Base-by-base conservation (phyloP, 2,329 filamentous ascomycete genomes). In the Dothistroma septosporum region DNA sequence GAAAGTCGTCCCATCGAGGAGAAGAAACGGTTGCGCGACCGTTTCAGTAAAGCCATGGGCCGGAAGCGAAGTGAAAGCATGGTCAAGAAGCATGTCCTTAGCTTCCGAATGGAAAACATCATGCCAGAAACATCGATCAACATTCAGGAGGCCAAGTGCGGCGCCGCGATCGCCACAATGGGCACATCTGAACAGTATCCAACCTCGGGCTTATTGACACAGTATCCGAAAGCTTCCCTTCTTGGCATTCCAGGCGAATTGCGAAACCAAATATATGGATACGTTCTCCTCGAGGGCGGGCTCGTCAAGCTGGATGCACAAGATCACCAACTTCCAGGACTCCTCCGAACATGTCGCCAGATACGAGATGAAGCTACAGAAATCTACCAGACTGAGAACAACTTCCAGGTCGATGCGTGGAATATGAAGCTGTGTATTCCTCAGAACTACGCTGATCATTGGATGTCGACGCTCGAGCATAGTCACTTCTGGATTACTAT, bases 341-440 rank as follows among this genome's bases (percentile, higher is more conserved):
- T 55, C 10, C 37, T 55, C n/a, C 21, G 19, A 16, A 55, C 53
- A 19, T 46, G 22, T 14, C 53, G 53, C 9, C 53, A 55, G 19
- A 55, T 55, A 24, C 37, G 14, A 21, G 12, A 21, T n/a, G 53
- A 55, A 32, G 53, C 53, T n/a, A 35, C 28, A 10, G 9, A n/a
- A 4, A 55, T 47, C 21, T 55, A 31, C 35, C 22, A 41, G 9
- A 32, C 41, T 5, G 28, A 46, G 14, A 55, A 55, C 21, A 55
- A 22, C 35, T 55, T 55, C 53, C 37, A 46, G 21, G 19, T 46
- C 12, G 53, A 55, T 28, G 53, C 53, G 8, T 54, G 52, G 52
- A 19, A 54, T 22, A 54, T 54, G 52, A 19, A 54, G 22, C 31
- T 54, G 9, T 37, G n/a, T 12, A 54, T 54, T 32, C 52, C 52